Base-by-base conservation (phyloP, 805 yeast genomes). In the Candida silvatica region DNA sequence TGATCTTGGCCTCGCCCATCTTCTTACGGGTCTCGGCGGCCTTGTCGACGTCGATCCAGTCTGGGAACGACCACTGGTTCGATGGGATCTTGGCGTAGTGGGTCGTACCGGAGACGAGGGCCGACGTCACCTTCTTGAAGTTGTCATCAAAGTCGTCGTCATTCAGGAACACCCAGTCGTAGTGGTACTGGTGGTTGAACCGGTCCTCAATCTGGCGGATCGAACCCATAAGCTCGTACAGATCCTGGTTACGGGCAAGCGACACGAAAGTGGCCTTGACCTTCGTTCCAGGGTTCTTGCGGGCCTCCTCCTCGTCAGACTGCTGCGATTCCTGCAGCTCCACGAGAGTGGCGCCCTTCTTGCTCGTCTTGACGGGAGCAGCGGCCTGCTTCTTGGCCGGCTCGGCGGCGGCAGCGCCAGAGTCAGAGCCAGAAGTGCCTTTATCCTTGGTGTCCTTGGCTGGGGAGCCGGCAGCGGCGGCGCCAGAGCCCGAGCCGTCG, bases 101-200 rank as follows among this genome's bases (percentile, higher is more conserved):
- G 32, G 88, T 77, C 5, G 56, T 67, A 44, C 97, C 97, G 23
- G 88, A 76, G 12, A 78, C 77, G 50, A 86, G 60, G 9, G 81
- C 69, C 2, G 71, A 43, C 11, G 94, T 82, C 20, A 74, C 69
- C 19, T 62, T 60, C 48, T 74, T 84, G 59, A 92, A 90, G 48
- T 85, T 92, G 3, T 84, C 87, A 34, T 74, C 67, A 61, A 90
- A 92, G 32, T 71, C 80, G 38, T 78, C 86, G 55, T 90, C 96
- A 58, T 90, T 90, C 48, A 90, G 67, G 58, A 90, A 92, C 19
- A 87, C 92, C 97, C 97, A 90, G 48, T 94, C 97, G 54, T 90
- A 90, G 43, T 82, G 69, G 62, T 62, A 88, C 32, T 82, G 69
- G 14, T 62, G 54, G 65, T 90, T 90, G 68, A 92, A 90, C 43